phyloP scores from a whole-genome alignment of 1,284 basidiomycete genomes.

The Moesziomyces parantarcticus region DNA sequence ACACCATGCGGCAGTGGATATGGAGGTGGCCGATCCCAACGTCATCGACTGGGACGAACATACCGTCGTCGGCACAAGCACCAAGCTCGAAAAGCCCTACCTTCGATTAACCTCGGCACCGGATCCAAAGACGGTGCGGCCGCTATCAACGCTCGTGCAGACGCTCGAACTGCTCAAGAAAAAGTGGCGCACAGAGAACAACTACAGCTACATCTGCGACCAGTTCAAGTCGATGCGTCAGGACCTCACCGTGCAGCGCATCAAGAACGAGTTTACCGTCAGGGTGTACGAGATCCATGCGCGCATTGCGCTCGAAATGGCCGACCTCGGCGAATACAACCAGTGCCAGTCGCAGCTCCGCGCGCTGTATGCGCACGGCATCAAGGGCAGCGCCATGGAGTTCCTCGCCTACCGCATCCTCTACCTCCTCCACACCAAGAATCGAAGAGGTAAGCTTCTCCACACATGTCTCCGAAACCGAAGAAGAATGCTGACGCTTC shows the following conservation, averaged over 20 bases:
- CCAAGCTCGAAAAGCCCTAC: slow-evolving; percentile 93
- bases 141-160: slow-evolving; percentile 82
- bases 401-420: slow-evolving; percentile 98
- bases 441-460: slow-evolving; percentile 81
- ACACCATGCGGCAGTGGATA: slow-evolving; percentile 12
- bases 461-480: not conserved
- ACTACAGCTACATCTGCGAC: slow-evolving; percentile 94
- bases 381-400: slow-evolving; percentile 89
- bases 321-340: slow-evolving; percentile 98
- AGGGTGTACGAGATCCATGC: slow-evolving; percentile 98
- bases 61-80: slow-evolving; percentile 91
- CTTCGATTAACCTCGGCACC: slow-evolving; percentile 96
- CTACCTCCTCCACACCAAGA: slow-evolving; percentile 92
- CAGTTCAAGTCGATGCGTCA: slow-evolving; percentile 98
- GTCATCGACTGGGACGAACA: slow-evolving; percentile 95
- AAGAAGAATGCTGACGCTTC: not conserved
- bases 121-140: slow-evolving; percentile 91
- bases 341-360: slow-evolving; percentile 94
- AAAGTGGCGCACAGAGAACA: slow-evolving; percentile 84
- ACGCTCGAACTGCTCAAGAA: slow-evolving; percentile 88
- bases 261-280: slow-evolving; percentile 98
- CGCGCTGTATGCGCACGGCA: slow-evolving; percentile 88
- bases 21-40: slow-evolving; percentile 68
- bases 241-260: slow-evolving; percentile 98
- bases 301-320: slow-evolving; percentile 94